These are phyloP conservation scores for Astrocystis sublimbata DNA, from an alignment of 495 filamentous ascomycete species.

Conservation along the genomic window DNA sequence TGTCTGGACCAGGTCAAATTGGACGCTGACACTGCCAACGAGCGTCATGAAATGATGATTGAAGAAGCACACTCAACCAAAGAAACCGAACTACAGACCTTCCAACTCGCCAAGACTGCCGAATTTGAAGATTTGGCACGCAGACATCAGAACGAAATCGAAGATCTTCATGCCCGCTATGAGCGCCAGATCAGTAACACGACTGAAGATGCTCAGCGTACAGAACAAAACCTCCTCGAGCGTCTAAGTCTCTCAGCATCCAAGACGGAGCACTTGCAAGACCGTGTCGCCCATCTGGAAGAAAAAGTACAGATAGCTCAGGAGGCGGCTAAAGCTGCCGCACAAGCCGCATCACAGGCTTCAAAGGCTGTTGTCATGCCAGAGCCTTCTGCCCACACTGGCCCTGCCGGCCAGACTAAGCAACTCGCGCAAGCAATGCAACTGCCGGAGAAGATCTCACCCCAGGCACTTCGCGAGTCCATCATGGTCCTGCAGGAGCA, in stretches of 20 bases:
- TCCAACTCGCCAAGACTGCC: slow-evolving; percentile 54
- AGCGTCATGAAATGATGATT: slow-evolving; percentile 72
- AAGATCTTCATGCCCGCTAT: slow-evolving; percentile 66
- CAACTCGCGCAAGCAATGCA: slow-evolving; percentile 53
- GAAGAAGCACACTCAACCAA: slow-evolving; percentile 70
- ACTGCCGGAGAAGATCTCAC: slow-evolving; percentile 81
- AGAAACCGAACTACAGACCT: slow-evolving; percentile 64
- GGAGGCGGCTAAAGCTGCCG: slow-evolving; percentile 85
- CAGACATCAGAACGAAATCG: slow-evolving; percentile 72
- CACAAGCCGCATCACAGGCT: slow-evolving; percentile 77
- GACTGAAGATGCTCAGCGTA: slow-evolving; percentile 69
- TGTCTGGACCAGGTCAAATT: slow-evolving; percentile 71
- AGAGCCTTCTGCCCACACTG: slow-evolving; percentile 30
- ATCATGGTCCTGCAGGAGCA: slow-evolving; percentile 96
- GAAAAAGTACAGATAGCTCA: slow-evolving; percentile 89
- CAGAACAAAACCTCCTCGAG: slow-evolving; percentile 67
- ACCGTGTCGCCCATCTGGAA: slow-evolving; percentile 78
- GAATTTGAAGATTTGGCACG: slow-evolving; percentile 64
- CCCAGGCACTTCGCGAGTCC: slow-evolving; percentile 91
- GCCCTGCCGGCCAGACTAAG: slow-evolving; percentile 42
- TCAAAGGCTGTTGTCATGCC: slow-evolving; percentile 63
- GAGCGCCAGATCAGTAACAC: slow-evolving; percentile 70
- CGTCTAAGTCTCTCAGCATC: slow-evolving; percentile 74
- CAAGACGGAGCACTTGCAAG: slow-evolving; percentile 76
- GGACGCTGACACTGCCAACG: slow-evolving; percentile 72